Base-by-base conservation (phyloP, 2,329 filamentous ascomycete genomes). In the Ascochyta viciae-villosae region DNA sequence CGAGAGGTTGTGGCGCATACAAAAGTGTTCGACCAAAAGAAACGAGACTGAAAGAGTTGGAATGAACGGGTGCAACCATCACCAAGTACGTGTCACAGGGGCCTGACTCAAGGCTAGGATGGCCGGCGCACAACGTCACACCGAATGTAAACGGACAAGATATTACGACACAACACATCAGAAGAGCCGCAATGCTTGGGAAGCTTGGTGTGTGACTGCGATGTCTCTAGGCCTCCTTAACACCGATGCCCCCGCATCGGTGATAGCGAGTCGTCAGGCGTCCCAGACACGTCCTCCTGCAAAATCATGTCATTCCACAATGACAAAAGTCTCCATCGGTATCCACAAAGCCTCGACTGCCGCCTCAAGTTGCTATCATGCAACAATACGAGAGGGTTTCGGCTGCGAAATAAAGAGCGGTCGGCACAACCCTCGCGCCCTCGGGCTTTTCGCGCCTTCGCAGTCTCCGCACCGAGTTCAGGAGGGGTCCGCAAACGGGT, bases 401-500 rank as follows among this genome's bases (percentile, higher is more conserved):
- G 42, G 24, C 24, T 26, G 23, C 38, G 33, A 47, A 37, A 27
- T 22, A 22, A 16, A 51, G 22, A 16, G 41, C 38, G 23, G 19
- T 23, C 12, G 39, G 42, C 39, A 37, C 43, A 16, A 10, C 24
- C 24, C 46, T 27, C 43, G 34, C 33, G 16, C 26, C 35, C 10
- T 47, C 46, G 40, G 26, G 9, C 2, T 26, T 34, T 50, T 67
- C 64, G 62, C 63, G 51, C 35, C 51, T 59, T 58, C 16, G 45
- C 33, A 46, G 57, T 38, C 27, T 35, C 64, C 61, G 60, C 54
- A 39, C 62, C 64, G 61, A 65, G 47, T 39, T 39, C 16, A 23
- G 13, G 12, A 24, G 38, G 6, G 23, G 12, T n/a, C 38, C 43
- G 7, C 33, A 51, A 47, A 39, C 38, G 31, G 53, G 7, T 35